Base-by-base conservation (phyloP, 768 basidiomycete species). In the Chalciporus sphaerocephalus region DNA sequence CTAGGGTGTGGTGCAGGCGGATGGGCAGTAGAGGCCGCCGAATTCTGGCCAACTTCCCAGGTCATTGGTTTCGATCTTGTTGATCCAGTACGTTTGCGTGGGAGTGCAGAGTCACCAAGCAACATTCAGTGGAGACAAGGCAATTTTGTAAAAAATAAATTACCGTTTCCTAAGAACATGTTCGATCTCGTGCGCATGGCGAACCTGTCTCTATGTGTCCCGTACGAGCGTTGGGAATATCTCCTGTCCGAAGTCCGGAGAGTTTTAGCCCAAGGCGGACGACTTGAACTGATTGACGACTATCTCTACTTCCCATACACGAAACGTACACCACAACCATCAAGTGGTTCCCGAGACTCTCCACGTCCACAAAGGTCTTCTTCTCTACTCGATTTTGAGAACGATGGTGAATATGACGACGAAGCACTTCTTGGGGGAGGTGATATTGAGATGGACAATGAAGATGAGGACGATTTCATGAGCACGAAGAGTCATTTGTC, bases 151-250 rank as follows among this genome's bases (percentile, higher is more conserved):
- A 74, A 74, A 52, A 70, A 75, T 50, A 57, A 65, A 22, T 67
- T 89, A 21, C 86, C 87, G 0, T 88, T 87, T 49, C 68, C 73
- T 0, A 73, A 76, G 53, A 68, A 75, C 38, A 71, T 72, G 2
- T 89, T 91, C 50, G 85, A 91, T 53, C 70, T 81, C 42, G 80
- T 92, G 34, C 74, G 87, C 27, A 80, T 91, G 74, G 80, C 85
- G 11, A 81, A 87, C 49, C 67, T 87, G 9, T 67, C 72, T 10
- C 69, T 85, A 12, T 78, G 75, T 54, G 71, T 92, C 38, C 85
- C 86, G 0, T 61, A 72, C 35, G 67, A 74, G 5, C 64, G 71
- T 30, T 91, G 88, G 88, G 66, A 73, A 24, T 64, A 65, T 15
- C 66, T 91, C 10, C 46, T 91, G 16, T 51, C 58, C 0, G 84